phyloP scores from a whole-genome alignment of 106 monocot species.

The Acanthochlamys bracteata region DNA sequence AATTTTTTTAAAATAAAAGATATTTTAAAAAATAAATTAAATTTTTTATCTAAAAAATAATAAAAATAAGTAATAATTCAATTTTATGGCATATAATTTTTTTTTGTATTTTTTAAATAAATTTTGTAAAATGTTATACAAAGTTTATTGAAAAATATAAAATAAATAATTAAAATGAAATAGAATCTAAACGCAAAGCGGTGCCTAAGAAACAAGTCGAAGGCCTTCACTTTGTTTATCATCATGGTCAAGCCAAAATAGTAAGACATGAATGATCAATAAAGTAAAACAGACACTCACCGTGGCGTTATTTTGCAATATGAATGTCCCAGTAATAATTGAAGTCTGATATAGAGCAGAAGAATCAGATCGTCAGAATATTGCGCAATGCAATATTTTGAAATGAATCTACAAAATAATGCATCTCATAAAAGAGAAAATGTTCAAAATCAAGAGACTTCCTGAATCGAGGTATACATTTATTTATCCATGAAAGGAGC shows the following conservation, averaged over 20 bases:
- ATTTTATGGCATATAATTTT: no score
- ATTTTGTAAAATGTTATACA: no score
- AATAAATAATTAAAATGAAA: no score
- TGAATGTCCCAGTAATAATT: conserved; percentile 40
- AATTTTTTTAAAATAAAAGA: not conserved
- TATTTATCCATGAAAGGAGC: no score
- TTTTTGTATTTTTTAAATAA: no score
- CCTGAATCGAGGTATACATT: no score
- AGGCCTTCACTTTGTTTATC: not conserved
- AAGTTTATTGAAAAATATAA: no score
- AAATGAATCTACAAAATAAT: not conserved
- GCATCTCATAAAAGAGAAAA: not conserved
- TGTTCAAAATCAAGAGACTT: no score
- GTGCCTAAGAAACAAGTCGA: not conserved
- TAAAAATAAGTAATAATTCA: no score
- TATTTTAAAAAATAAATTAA: no score
- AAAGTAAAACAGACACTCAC: conserved; percentile 21
- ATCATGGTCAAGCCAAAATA: not conserved
- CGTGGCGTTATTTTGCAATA: conserved; percentile 80
- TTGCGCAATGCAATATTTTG: not conserved
- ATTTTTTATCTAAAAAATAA: no score
- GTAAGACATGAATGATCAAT: not conserved
- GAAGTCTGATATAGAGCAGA: conserved; percentile 25
- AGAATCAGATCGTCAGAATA: not conserved
- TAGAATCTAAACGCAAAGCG: no score